A percentile compares a stretch with the other conserved stretches of the same genome.
These are phyloP conservation scores for Cucurbita ficifolia DNA, from an alignment of 306 rosid species.

Conservation along the genomic window DNA sequence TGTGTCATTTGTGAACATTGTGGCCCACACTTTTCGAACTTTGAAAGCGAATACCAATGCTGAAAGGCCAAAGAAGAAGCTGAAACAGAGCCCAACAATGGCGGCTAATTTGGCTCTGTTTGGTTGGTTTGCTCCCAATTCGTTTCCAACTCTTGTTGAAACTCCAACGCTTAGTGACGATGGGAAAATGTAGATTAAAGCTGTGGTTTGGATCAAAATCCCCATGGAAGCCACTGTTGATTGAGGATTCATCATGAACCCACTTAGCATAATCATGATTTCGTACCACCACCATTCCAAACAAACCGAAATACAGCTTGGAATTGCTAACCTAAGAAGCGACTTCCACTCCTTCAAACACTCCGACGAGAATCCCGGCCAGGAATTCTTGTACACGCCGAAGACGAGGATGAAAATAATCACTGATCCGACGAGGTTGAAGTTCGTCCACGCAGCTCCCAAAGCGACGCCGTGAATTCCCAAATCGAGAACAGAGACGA, in stretches of 20 bases:
- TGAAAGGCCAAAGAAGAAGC: constrained; percentile 41
- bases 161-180: constrained; percentile 78
- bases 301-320: constrained; percentile 86
- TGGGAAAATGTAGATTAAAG: constrained; percentile 80
- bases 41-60: constrained; percentile 48
- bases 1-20: constrained; percentile 54
- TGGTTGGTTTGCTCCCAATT: constrained; percentile 61
- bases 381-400: constrained; percentile 44
- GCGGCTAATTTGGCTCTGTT: constrained; percentile 44
- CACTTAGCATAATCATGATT: constrained; percentile 79
- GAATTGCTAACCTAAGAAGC: constrained; percentile 48
- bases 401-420: constrained; percentile 39
- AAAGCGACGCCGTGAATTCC: constrained; percentile 69
- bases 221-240: constrained; percentile 95
- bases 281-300: constrained; percentile 99
- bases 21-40: constrained; percentile 62
- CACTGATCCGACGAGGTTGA: constrained; percentile 48
- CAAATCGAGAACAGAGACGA: constrained; percentile 35
- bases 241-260: constrained; percentile 59
- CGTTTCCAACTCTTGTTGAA: constrained; percentile 84
- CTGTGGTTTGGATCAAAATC: constrained; percentile 70
- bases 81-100: constrained; percentile 40
- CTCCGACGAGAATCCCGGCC: constrained; percentile 42
- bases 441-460: constrained; percentile 66
- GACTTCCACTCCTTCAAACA: constrained; percentile 35